phyloP scores from a whole-genome alignment of 1,139 yeast species.

The Debaryomyces udenii region DNA sequence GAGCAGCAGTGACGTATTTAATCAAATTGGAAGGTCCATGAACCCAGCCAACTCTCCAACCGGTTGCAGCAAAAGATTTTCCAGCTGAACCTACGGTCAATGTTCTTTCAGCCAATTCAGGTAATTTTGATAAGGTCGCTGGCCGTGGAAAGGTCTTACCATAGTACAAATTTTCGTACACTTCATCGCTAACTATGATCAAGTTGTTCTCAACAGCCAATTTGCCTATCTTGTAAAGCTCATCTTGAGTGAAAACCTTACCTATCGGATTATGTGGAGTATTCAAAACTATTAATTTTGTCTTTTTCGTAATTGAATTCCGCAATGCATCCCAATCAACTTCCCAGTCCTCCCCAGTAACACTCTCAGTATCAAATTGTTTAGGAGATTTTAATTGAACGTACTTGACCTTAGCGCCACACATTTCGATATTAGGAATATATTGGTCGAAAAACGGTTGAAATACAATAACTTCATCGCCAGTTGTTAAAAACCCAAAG shows the following conservation, averaged over 20 bases:
- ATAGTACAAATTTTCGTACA: conserved; percentile 86
- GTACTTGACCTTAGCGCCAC: conserved; percentile 88
- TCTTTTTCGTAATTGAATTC: conserved; percentile 66
- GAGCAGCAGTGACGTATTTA: conserved; percentile 84
- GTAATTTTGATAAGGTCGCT: conserved; percentile 67
- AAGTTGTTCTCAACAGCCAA: conserved; percentile 83
- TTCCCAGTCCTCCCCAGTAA: conserved; percentile 84
- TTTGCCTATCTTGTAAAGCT: conserved; percentile 72
- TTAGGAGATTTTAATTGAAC: conserved; percentile 86
- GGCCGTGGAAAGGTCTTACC: conserved; percentile 73
- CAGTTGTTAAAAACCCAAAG: conserved; percentile 81
- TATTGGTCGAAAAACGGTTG: conserved; percentile 98
- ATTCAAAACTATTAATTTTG: conserved; percentile 85
- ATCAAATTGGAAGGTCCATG: conserved; percentile 84
- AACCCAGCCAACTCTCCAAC: conserved; percentile 97
- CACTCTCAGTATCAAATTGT: conserved; percentile 63
- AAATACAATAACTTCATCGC: conserved; percentile 96
- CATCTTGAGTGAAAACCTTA: conserved; percentile 77
- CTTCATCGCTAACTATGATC: conserved; percentile 87
- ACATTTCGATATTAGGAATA: conserved; percentile 87
- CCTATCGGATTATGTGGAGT: conserved; percentile 98
- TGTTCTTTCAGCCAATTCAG: conserved; percentile 77
- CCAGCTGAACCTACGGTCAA: conserved; percentile 97
- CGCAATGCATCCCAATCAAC: conserved; percentile 79
- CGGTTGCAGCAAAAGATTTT: conserved; percentile 95